A percentile compares a stretch with the other conserved stretches of the same genome.
Conservation (phyloP, 108 stramenopile genomes). For the Phaeodactylum tricornutum region DNA sequence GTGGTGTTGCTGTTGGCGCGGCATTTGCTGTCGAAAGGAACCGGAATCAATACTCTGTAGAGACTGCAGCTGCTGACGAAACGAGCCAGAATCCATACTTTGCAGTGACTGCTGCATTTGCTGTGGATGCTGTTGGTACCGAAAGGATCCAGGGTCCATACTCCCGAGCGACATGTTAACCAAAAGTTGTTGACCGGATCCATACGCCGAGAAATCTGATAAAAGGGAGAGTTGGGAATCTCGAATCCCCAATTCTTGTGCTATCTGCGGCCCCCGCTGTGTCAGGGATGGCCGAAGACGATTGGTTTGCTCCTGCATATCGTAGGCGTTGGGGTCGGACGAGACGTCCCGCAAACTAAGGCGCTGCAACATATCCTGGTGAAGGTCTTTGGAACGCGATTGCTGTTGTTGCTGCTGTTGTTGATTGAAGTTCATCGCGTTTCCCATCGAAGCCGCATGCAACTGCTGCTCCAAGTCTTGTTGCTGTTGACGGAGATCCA, state of each 20-base stretch:
- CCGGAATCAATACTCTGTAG: too few species aligned
- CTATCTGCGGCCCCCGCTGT: conserved; percentile 7
- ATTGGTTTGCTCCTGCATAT: not conserved
- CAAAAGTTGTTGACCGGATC: too few species aligned
- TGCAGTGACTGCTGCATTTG: conserved; percentile 4
- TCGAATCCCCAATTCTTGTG: conserved; percentile 10
- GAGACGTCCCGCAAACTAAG: conserved; percentile 13
- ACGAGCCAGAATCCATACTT: too few species aligned
- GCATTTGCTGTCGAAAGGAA: too few species aligned
- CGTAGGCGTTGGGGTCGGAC: conserved; percentile 4
- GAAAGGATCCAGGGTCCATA: too few species aligned
- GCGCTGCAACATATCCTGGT: conserved; percentile 9
- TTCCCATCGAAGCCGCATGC: not conserved
- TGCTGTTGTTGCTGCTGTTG: conserved; percentile 10
- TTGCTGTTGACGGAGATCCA: conserved; percentile 1
- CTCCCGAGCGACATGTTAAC: too few species aligned
- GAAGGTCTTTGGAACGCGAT: conserved; percentile 8
- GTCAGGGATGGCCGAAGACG: conserved; percentile 14
- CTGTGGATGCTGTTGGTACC: conserved; percentile 7
- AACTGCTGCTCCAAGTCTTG: not conserved
- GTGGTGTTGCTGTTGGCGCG: too few species aligned
- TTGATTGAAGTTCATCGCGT: not conserved
- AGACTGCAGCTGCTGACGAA: too few species aligned
- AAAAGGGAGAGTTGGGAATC: conserved; percentile 15
- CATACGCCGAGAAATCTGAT: conserved; percentile 23